Evolutionary conservation across 352 stramenopile genomes (phyloP).

Genomic region (Phytophthora citricola): DNA sequence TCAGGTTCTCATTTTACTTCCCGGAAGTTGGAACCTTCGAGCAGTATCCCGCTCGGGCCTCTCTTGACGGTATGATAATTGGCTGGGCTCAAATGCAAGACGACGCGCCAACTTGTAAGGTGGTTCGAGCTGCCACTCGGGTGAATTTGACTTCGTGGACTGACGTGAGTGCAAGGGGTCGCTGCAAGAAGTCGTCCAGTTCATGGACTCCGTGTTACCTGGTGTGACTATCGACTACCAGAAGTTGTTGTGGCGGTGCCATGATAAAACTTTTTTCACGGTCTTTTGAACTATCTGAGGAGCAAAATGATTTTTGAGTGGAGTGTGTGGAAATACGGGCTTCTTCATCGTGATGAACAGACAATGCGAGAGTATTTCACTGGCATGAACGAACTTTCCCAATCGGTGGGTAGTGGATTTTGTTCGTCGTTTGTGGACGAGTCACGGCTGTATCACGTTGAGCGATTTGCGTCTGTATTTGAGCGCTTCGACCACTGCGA

Average conservation of each 20-base stretch:
- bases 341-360: constrained; percentile 51
- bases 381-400: constrained; percentile 18
- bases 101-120: constrained; percentile 21
- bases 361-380: constrained; percentile 44
- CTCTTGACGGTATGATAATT: constrained; percentile 45
- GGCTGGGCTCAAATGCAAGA: constrained; percentile 40
- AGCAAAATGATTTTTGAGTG: constrained; percentile 45
- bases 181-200: constrained; percentile 50
- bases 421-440: constrained; percentile 34
- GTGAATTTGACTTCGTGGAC: constrained; percentile 69
- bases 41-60: constrained; percentile 61
- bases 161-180: constrained; percentile 59
- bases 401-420: constrained; percentile 43
- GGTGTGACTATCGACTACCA: constrained; percentile 40
- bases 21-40: constrained; percentile 48
- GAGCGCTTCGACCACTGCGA: constrained; percentile 52
- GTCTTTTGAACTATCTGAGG: constrained; percentile 44
- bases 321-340: constrained; percentile 59
- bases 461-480: constrained; percentile 35
- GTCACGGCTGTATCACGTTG: constrained; percentile 31
- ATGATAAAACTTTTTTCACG: constrained; percentile 48
- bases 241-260: constrained; percentile 53
- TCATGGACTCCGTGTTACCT: constrained; percentile 33
- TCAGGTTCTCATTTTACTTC: constrained; percentile 70
- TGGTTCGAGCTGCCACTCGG: constrained; percentile 35